phyloP scores from a whole-genome alignment of 495 filamentous ascomycete genomes.

The Penicilliopsis zonata region DNA sequence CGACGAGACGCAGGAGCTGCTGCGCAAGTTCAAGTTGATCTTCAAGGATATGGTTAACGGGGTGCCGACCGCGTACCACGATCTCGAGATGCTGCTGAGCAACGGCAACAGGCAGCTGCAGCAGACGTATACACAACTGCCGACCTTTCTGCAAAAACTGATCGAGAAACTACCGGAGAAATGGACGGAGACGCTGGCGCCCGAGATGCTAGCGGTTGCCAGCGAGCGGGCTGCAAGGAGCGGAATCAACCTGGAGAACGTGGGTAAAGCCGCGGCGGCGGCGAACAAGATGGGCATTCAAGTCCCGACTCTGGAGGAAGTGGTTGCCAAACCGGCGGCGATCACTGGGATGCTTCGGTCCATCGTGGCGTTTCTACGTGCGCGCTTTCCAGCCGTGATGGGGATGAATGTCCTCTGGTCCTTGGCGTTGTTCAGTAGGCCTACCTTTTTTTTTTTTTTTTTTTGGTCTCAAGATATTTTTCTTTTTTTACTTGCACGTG shows the following conservation, averaged over 20 bases:
- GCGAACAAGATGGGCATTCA: conserved; percentile 38
- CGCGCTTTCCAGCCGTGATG: conserved; percentile 74
- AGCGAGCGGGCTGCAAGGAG: conserved; percentile 57
- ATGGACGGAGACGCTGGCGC: conserved; percentile 58
- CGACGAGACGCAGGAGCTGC: conserved; percentile 63
- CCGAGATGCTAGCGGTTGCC: conserved; percentile 68
- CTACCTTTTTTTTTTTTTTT: conserved; percentile 1
- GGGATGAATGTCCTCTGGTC: conserved; percentile 80
- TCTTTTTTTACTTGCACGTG: too few species aligned
- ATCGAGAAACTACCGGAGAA: conserved; percentile 77
- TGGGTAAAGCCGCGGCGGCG: conserved; percentile 34
- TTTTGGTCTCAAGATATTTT: background rate
- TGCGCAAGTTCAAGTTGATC: conserved; percentile 73
- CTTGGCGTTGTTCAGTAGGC: conserved; percentile 70
- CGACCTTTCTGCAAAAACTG: conserved; percentile 70
- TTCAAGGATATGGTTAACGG: conserved; percentile 88
- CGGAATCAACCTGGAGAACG: conserved; percentile 45
- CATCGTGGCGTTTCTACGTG: conserved; percentile 73
- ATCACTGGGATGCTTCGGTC: conserved; percentile 70
- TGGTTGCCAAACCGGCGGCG: conserved; percentile 79
- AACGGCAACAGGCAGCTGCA: conserved; percentile 65
- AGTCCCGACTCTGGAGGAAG: conserved; percentile 55
- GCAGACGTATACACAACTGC: conserved; percentile 67
- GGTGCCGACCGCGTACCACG: conserved; percentile 83
- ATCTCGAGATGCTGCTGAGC: conserved; percentile 71